These are phyloP conservation scores for Cucurbita pepo DNA, from an alignment of 306 rosid species.

Conservation along the genomic window DNA sequence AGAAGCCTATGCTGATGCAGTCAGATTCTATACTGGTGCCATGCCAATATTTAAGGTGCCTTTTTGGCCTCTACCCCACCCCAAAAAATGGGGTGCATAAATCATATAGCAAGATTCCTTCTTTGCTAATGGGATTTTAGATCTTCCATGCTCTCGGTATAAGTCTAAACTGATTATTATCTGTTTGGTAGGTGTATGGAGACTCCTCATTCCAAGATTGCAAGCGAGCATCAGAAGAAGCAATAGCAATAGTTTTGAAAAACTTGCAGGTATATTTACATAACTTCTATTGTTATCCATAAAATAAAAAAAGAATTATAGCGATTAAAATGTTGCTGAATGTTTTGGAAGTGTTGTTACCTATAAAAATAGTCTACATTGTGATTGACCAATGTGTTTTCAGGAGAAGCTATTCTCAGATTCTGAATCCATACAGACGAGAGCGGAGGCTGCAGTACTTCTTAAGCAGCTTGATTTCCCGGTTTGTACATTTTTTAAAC, in stretches of 20 bases:
- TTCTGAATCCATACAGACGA: conserved; percentile 73
- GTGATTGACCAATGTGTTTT: conserved; percentile 12
- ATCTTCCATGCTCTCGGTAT: not conserved
- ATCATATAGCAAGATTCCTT: not conserved
- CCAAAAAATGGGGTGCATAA: not conserved
- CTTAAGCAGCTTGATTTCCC: conserved; percentile 85
- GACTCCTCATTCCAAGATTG: conserved; percentile 82
- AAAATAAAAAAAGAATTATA: not conserved
- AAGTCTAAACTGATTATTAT: conserved; percentile 11
- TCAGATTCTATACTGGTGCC: conserved; percentile 79
- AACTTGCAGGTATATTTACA: conserved; percentile 47
- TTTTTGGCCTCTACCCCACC: not conserved
- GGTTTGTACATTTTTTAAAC: conserved; percentile 24
- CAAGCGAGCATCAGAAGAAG: conserved; percentile 87
- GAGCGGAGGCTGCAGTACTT: conserved; percentile 95
- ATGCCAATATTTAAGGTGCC: conserved; percentile 81
- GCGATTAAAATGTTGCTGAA: not conserved
- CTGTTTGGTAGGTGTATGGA: conserved; percentile 57
- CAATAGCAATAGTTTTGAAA: conserved; percentile 46
- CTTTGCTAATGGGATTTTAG: not conserved
- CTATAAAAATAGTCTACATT: not conserved
- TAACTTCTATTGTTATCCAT: not conserved
- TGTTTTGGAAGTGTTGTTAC: not conserved
- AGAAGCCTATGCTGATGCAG: conserved; percentile 85
- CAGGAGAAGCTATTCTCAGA: conserved; percentile 90